Percentiles rank a stretch among this genome's conserved stretches.
Evolutionary conservation across 176 grass and related monocot genomes (phyloP).

Genomic region (Lolium multiflorum): DNA sequence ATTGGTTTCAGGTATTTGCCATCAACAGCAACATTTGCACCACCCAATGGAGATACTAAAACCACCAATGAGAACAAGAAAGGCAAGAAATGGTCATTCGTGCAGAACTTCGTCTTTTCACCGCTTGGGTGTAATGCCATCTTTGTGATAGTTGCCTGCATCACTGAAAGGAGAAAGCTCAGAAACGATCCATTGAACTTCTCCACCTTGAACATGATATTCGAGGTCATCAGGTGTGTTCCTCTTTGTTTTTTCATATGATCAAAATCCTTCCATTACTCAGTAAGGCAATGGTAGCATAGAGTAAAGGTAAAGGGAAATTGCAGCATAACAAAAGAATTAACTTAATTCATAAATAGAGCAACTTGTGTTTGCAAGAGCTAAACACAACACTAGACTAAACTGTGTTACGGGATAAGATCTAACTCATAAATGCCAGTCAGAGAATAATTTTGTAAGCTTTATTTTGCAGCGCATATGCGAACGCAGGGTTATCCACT

Average conservation of each 20-base stretch:
- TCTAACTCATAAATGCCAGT: not conserved
- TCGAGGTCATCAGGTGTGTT: constrained; percentile 58
- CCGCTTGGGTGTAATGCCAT: constrained; percentile 48
- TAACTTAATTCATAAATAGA: not conserved
- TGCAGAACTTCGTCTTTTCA: constrained; percentile 41
- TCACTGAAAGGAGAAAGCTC: constrained; percentile 56
- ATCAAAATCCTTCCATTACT: not conserved
- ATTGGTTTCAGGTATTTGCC: constrained; percentile 65
- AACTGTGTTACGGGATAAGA: not conserved
- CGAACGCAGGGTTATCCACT: constrained; percentile 52
- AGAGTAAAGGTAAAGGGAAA: not conserved
- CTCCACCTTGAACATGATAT: constrained; percentile 56
- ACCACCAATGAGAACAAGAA: not conserved
- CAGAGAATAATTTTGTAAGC: not conserved
- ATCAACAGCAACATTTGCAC: constrained; percentile 45
- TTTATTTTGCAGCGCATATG: constrained; percentile 63
- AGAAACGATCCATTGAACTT: constrained; percentile 61
- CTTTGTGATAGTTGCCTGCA: constrained; percentile 54
- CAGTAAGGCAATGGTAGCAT: not conserved
- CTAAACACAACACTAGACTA: not conserved
- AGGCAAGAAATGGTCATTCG: not conserved
- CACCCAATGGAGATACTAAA: constrained; percentile 24
- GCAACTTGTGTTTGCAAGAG: not conserved
- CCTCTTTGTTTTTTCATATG: not conserved
- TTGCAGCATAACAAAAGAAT: not conserved